These are phyloP conservation scores for Eleusine coracana DNA, from an alignment of 176 grass and related monocot species.

Conservation along the genomic window DNA sequence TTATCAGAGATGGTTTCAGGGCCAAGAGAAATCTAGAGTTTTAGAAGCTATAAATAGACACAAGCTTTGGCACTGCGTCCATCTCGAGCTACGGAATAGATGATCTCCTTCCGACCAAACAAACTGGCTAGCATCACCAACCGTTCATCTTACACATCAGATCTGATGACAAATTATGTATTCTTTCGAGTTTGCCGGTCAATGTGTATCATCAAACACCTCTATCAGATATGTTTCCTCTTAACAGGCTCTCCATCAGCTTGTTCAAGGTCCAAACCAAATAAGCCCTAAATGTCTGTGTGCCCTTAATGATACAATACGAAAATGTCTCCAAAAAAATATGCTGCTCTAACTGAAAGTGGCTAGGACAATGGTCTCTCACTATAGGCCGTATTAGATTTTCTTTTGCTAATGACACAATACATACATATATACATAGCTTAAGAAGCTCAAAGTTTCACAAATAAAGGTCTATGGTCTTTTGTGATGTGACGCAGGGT, in stretches of 20 bases:
- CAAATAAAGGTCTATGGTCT: not conserved
- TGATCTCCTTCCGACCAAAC: slow-evolving; percentile 29
- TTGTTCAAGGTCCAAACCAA: no score
- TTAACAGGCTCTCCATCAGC: not conserved
- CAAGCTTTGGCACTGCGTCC: slow-evolving; percentile 48
- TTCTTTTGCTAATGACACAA: not conserved
- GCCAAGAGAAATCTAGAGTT: slow-evolving; percentile 35
- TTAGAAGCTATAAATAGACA: slow-evolving; percentile 24
- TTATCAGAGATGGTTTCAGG: slow-evolving; percentile 45
- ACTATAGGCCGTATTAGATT: not conserved
- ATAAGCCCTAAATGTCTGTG: not conserved
- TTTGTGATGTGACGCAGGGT: not conserved
- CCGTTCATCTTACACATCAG: slow-evolving; percentile 46
- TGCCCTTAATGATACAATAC: slow-evolving; percentile 34
- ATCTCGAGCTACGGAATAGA: slow-evolving; percentile 24
- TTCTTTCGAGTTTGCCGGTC: slow-evolving; percentile 38
- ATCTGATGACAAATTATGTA: slow-evolving; percentile 43
- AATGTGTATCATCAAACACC: slow-evolving; percentile 29
- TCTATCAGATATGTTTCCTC: not conserved
- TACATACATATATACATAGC: not conserved
- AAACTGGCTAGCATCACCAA: slow-evolving; percentile 35
- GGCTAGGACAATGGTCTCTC: not conserved
- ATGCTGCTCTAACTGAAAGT: slow-evolving; percentile 17
- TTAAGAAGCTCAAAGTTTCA: not conserved
- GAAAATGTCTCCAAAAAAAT: slow-evolving; percentile 20